These are phyloP conservation scores for Arabidopsis suecica DNA, from an alignment of 345 rosid genomes.

Conservation along the genomic window DNA sequence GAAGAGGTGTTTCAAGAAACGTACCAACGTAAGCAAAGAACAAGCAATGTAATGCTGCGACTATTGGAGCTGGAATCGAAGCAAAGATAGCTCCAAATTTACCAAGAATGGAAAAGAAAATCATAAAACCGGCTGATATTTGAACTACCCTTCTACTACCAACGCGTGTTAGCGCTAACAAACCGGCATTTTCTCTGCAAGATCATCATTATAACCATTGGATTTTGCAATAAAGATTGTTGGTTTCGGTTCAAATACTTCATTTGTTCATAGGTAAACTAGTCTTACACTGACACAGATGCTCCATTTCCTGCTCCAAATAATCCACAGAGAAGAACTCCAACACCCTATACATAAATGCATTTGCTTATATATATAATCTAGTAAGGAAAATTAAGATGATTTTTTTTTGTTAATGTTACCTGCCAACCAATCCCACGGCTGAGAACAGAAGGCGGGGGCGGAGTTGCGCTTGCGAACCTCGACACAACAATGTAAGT, in stretches of 20 bases:
- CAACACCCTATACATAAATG: slow-evolving; percentile 67
- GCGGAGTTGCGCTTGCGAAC: slow-evolving; percentile 91
- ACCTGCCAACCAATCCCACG: slow-evolving; percentile 99
- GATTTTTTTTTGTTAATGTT: neutral
- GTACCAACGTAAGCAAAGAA: slow-evolving; percentile 86
- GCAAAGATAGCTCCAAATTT: slow-evolving; percentile 94
- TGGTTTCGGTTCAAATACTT: neutral
- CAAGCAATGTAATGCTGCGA: slow-evolving; percentile 73
- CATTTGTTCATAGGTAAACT: neutral
- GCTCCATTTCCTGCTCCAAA: slow-evolving; percentile 97
- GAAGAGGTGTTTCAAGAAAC: slow-evolving; percentile 33
- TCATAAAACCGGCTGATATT: slow-evolving; percentile 93
- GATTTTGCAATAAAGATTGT: neutral
- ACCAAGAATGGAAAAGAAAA: slow-evolving; percentile 92
- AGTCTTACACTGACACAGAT: slow-evolving; percentile 82
- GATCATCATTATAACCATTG: slow-evolving; percentile 2
- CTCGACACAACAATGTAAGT: slow-evolving; percentile 83
- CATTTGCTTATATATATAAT: neutral
- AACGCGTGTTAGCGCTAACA: slow-evolving; percentile 82
- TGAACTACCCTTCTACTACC: slow-evolving; percentile 97
- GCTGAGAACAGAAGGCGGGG: slow-evolving; percentile 93
- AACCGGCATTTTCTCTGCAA: slow-evolving; percentile 87
- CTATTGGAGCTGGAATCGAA: slow-evolving; percentile 81
- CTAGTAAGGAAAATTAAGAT: neutral
- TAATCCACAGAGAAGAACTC: slow-evolving; percentile 84